These are phyloP conservation scores for Sungouiella thailandica DNA, from an alignment of 805 yeast genomes.

Conservation along the genomic window DNA sequence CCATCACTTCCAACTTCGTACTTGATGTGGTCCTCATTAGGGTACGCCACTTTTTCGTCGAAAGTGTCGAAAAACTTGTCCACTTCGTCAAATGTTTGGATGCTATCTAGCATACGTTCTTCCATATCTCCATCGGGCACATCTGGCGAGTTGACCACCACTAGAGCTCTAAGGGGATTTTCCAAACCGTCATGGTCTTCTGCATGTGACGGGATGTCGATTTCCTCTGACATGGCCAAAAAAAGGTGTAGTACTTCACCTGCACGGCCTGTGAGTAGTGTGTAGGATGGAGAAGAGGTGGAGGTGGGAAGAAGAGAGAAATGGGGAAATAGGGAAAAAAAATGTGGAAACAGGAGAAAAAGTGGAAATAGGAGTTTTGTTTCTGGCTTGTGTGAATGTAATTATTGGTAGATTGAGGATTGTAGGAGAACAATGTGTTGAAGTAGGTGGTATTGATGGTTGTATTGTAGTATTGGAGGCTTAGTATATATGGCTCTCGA, in stretches of 20 bases:
- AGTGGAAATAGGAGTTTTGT: too few relatives aligned
- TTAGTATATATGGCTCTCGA: too few relatives aligned
- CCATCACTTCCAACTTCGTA: conserved; percentile 63
- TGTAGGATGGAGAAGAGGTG: not conserved
- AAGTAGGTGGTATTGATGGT: too few relatives aligned
- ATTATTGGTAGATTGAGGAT: too few relatives aligned
- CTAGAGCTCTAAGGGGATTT: conserved; percentile 41
- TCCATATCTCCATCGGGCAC: conserved; percentile 42
- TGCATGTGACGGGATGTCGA: conserved; percentile 7
- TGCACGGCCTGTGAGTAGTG: conserved; percentile 1
- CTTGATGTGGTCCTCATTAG: conserved; percentile 50
- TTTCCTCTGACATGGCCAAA: conserved; percentile 10
- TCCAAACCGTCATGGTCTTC: conserved; percentile 32
- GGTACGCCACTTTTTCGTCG: conserved; percentile 47
- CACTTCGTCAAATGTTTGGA: conserved; percentile 44
- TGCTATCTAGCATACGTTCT: conserved; percentile 41
- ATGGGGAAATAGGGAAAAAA: not conserved
- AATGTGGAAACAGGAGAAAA: not conserved
- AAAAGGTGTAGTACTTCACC: conserved; percentile 2
- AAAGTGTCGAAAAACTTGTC: conserved; percentile 50
- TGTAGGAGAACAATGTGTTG: too few relatives aligned
- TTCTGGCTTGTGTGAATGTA: too few relatives aligned
- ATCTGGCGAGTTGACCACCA: conserved; percentile 35
- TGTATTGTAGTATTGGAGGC: too few relatives aligned
- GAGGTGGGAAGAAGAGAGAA: not conserved